A percentile compares a stretch with the other conserved stretches of the same genome.
These are phyloP conservation scores for Epichloe aotearoae DNA, from an alignment of 2,329 filamentous ascomycete genomes.

Conservation along the genomic window DNA sequence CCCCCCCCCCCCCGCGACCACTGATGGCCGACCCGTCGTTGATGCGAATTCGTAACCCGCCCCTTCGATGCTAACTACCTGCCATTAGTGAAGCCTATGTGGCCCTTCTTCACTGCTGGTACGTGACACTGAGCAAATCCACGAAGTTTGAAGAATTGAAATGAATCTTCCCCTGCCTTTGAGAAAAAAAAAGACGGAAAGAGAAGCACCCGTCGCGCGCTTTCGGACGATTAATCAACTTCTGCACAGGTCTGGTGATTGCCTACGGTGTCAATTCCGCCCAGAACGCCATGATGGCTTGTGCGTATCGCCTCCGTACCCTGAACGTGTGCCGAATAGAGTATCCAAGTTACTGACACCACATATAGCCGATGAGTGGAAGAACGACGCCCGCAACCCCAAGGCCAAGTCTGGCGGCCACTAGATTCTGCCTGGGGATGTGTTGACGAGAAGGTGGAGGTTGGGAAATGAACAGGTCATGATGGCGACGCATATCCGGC, in stretches of 20 bases:
- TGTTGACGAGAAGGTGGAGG: slow-evolving; percentile 8
- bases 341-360: slow-evolving; percentile 13
- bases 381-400: slow-evolving; percentile 92
- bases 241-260: slow-evolving; percentile 62
- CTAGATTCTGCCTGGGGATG: slow-evolving; percentile 21
- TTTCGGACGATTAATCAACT: neutral
- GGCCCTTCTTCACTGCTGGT: slow-evolving; percentile 91
- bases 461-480: slow-evolving; percentile 5
- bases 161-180: neutral
- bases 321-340: neutral
- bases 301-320: slow-evolving; percentile 35
- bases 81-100: slow-evolving; percentile 68
- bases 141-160: neutral
- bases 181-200: no score
- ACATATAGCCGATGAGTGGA: slow-evolving; percentile 71
- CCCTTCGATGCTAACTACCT: slow-evolving; percentile 9
- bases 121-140: slow-evolving; percentile 30
- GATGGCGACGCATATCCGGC: slow-evolving; percentile 13
- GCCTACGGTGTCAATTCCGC: slow-evolving; percentile 84
- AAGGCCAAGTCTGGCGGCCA: slow-evolving; percentile 35
- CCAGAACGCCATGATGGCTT: slow-evolving; percentile 61
- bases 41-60: slow-evolving; percentile 11
- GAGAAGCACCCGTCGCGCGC: neutral
- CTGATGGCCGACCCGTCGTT: slow-evolving; percentile 3
- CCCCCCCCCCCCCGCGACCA: slow-evolving; percentile 10